Evolutionary conservation across 345 rosid genomes (phyloP).

Genomic region (Reutealis trisperma): DNA sequence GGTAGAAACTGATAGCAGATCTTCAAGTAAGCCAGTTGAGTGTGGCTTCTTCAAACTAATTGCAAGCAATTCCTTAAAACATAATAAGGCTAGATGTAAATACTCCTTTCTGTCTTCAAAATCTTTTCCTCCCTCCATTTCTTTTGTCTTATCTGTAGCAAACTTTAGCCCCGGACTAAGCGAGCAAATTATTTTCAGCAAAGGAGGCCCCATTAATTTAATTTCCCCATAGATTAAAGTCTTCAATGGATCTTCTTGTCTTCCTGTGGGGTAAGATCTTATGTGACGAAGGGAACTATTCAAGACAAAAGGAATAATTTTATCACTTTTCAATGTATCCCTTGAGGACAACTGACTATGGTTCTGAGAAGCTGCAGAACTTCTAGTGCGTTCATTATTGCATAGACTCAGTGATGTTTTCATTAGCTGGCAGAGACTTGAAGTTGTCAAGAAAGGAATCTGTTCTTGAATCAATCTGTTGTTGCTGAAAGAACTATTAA

Average conservation of each 20-base stretch:
- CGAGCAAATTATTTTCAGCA: constrained; percentile 62
- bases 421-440: constrained; percentile 65
- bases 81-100: constrained; percentile 56
- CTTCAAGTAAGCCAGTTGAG: constrained; percentile 56
- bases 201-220: constrained; percentile 54
- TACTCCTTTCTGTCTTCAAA: constrained; percentile 54
- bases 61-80: constrained; percentile 64
- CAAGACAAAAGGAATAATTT: constrained; percentile 52
- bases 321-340: constrained; percentile 41
- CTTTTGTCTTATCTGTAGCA: constrained; percentile 36
- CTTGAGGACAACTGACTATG: constrained; percentile 49
- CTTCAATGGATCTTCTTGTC: constrained; percentile 57
- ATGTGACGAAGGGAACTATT: constrained; percentile 54
- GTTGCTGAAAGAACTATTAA: constrained; percentile 36
- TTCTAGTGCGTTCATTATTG: constrained; percentile 31
- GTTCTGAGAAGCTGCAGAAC: constrained; percentile 44
- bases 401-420: constrained; percentile 36
- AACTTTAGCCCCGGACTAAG: constrained; percentile 42
- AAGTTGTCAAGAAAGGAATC: constrained; percentile 61
- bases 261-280: constrained; percentile 44
- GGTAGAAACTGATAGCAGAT: constrained; percentile 50
- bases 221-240: constrained; percentile 61
- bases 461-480: constrained; percentile 38
- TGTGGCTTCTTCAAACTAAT: constrained; percentile 42
- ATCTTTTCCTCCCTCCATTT: constrained; percentile 41